These are phyloP conservation scores for Microstroma glucosiphilum DNA, from an alignment of 1,284 basidiomycete genomes.

Conservation along the genomic window DNA sequence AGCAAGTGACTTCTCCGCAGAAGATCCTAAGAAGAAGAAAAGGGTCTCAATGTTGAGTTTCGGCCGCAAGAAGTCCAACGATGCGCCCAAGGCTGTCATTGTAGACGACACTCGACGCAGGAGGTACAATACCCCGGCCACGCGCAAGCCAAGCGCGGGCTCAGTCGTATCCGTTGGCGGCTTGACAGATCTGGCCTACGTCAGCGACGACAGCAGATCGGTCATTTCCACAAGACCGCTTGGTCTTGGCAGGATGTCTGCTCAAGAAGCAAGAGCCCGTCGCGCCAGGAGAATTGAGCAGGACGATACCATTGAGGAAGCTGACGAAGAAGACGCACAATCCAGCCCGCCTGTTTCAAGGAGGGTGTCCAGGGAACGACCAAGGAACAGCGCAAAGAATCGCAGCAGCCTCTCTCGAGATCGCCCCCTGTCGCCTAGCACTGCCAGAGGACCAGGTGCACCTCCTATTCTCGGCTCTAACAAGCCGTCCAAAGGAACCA, in stretches of 20 bases:
- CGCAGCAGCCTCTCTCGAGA: too few species aligned
- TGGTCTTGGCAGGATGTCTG: slow-evolving; percentile 2
- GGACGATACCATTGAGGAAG: slow-evolving; percentile 3
- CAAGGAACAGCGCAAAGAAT: too few species aligned
- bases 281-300: background rate
- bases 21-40: too few species aligned
- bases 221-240: slow-evolving; percentile 1
- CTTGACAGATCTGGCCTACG: background rate
- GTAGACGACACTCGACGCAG: background rate
- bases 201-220: background rate
- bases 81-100: background rate
- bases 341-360: too few species aligned
- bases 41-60: too few species aligned
- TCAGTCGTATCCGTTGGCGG: background rate
- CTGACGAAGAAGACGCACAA: background rate
- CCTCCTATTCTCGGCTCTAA: too few species aligned
- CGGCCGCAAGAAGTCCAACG: too few species aligned
- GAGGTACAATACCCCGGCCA: background rate
- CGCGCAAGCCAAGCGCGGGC: background rate
- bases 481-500: too few species aligned
- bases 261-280: background rate
- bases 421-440: too few species aligned
- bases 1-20: too few species aligned
- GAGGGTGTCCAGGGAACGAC: too few species aligned
- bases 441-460: too few species aligned